phyloP scores from a whole-genome alignment of 805 yeast genomes.

The Torulaspora franciscae region DNA sequence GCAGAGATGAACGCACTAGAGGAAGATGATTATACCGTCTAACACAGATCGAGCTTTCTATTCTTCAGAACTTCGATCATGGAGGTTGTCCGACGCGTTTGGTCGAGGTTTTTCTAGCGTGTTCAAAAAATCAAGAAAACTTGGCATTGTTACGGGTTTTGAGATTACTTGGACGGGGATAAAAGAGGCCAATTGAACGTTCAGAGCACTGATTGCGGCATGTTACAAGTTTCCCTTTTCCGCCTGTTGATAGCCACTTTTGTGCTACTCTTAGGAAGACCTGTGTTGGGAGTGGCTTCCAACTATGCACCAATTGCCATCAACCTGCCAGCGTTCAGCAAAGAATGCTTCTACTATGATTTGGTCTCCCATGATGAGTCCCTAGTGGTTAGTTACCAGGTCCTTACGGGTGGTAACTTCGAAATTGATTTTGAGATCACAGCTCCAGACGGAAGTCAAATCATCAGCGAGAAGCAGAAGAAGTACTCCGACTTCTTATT shows the following conservation, averaged over 20 bases:
- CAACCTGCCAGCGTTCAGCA: conserved; percentile 40
- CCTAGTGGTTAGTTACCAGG: conserved; percentile 44
- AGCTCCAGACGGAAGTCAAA: conserved; percentile 47
- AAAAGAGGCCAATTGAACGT: conserved; percentile 15
- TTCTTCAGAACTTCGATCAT: neutral
- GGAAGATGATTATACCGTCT: conserved; percentile 1
- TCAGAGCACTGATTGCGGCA: neutral
- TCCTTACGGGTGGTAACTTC: conserved; percentile 62
- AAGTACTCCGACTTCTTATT: conserved; percentile 61
- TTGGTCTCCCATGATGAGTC: conserved; percentile 37
- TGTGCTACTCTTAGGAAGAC: conserved; percentile 3
- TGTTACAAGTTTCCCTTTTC: conserved; percentile 5
- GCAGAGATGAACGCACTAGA: conserved; percentile 51
- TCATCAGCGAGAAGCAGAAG: conserved; percentile 50
- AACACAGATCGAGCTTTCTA: neutral
- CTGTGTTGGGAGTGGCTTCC: conserved; percentile 21
- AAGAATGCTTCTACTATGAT: conserved; percentile 42
- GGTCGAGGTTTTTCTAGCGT: conserved; percentile 2
- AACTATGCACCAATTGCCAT: conserved; percentile 37
- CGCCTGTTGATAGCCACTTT: conserved; percentile 3
- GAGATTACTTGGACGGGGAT: neutral
- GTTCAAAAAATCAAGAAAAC: conserved; percentile 2
- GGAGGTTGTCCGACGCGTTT: conserved; percentile 2
- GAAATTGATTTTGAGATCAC: conserved; percentile 60
- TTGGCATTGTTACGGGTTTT: neutral